Conservation (phyloP, 2,329 filamentous ascomycete genomes). For the Diaporthe helianthi region DNA sequence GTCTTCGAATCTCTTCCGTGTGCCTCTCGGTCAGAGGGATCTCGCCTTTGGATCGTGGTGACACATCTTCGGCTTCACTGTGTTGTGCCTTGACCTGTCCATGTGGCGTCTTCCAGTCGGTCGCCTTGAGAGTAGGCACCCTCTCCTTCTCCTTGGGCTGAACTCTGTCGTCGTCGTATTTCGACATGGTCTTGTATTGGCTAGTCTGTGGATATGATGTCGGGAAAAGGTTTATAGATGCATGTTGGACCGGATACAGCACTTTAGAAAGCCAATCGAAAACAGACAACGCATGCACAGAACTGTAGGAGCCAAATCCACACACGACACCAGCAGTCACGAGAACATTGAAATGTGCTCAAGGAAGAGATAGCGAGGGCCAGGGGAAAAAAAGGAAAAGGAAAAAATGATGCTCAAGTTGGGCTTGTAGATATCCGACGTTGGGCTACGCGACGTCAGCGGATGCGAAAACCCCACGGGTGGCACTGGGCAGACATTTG, state of each 20-base stretch:
- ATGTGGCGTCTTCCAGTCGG: conserved; percentile 26
- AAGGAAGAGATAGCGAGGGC: neutral
- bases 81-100: conserved; percentile 3
- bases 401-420: neutral
- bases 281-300: neutral
- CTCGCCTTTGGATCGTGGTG: conserved; percentile 30
- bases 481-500: conserved; percentile 9
- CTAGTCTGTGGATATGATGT: neutral
- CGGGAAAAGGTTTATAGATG: conserved; percentile 4
- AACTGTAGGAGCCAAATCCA: neutral
- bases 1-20: conserved; percentile 29
- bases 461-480: conserved; percentile 24
- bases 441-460: conserved; percentile 17
- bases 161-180: conserved; percentile 23
- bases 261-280: neutral
- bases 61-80: conserved; percentile 25
- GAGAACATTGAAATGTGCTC: neutral
- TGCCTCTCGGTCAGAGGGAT: conserved; percentile 24
- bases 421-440: conserved; percentile 19
- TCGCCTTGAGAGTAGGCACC: conserved; percentile 9
- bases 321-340: neutral
- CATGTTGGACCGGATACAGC: conserved; percentile 15
- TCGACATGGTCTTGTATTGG: conserved; percentile 26
- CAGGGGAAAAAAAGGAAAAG: too few species aligned
- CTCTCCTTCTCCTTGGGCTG: conserved; percentile 22